These are phyloP conservation scores for Bimuria novae-zelandiae DNA, from an alignment of 2,329 filamentous ascomycete genomes.

Conservation along the genomic window DNA sequence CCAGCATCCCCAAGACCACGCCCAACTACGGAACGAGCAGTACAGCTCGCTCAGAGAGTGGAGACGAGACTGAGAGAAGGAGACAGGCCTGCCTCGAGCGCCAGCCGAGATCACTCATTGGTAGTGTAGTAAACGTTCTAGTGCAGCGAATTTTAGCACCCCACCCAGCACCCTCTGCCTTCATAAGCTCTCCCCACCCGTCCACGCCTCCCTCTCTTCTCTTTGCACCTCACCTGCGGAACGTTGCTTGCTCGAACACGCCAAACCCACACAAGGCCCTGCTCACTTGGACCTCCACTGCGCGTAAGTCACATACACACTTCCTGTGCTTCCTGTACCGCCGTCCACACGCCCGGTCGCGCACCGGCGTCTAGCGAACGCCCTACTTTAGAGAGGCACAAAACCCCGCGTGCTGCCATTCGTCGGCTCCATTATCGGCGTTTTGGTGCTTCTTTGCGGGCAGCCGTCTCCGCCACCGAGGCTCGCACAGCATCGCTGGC, in stretches of 20 bases:
- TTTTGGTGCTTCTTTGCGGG: constrained; percentile 25
- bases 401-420: constrained; percentile 41
- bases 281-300: constrained; percentile 26
- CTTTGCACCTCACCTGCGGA: constrained; percentile 19
- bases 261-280: constrained; percentile 29
- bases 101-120: constrained; percentile 38
- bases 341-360: constrained; percentile 21
- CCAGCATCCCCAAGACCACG: constrained; percentile 25
- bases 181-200: constrained; percentile 42
- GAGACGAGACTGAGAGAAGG: constrained; percentile 24
- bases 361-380: constrained; percentile 30
- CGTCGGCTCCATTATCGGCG: constrained; percentile 41
- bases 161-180: constrained; percentile 37
- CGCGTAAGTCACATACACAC: constrained; percentile 33
- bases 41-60: constrained; percentile 22
- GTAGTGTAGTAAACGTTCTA: constrained; percentile 38
- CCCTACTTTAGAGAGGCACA: constrained; percentile 10
- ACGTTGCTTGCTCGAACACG: constrained; percentile 38
- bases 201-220: constrained; percentile 23
- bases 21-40: constrained; percentile 24
- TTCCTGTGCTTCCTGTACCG: constrained; percentile 19
- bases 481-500: constrained; percentile 28
- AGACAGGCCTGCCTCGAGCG: constrained; percentile 27
- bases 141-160: constrained; percentile 43
- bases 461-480: constrained; percentile 32